Conservation (phyloP, 1,284 basidiomycete species). For the Trichosporon coremiiforme region DNA sequence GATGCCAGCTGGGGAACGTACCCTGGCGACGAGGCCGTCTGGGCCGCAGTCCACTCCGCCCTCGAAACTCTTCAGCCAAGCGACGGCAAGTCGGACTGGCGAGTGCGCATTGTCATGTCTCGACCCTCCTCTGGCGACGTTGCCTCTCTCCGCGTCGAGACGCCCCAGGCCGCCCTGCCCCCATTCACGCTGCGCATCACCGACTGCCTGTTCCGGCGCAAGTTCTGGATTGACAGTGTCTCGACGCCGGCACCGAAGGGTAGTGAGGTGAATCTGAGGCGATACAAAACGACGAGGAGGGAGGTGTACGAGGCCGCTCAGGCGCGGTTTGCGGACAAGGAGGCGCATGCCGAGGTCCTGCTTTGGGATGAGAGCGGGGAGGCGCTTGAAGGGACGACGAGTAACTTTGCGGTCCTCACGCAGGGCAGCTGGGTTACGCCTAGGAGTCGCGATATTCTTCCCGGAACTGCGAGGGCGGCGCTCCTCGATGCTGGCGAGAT, state of each 20-base stretch:
- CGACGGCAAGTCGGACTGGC: constrained; percentile 34
- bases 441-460: constrained; percentile 33
- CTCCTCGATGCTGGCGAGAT: constrained; percentile 40
- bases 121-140: neutral
- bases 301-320: constrained; percentile 44
- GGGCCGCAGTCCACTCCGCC: constrained; percentile 26
- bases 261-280: constrained; percentile 25
- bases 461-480: constrained; percentile 45
- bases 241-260: constrained; percentile 19
- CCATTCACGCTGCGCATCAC: constrained; percentile 33
- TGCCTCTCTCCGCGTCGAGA: neutral
- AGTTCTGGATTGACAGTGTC: constrained; percentile 40
- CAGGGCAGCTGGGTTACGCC: constrained; percentile 46
- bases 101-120: constrained; percentile 35
- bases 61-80: constrained; percentile 29
- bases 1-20: constrained; percentile 39
- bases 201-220: constrained; percentile 24
- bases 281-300: constrained; percentile 48
- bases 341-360: neutral
- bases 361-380: constrained; percentile 3
- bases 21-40: constrained; percentile 39
- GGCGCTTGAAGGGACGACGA: constrained; percentile 44
- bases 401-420: constrained; percentile 47
- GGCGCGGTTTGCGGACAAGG: constrained; percentile 27
- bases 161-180: constrained; percentile 13